Base-by-base conservation (phyloP, 2,329 filamentous ascomycete species). In the Drechslerella coelobrocha region DNA sequence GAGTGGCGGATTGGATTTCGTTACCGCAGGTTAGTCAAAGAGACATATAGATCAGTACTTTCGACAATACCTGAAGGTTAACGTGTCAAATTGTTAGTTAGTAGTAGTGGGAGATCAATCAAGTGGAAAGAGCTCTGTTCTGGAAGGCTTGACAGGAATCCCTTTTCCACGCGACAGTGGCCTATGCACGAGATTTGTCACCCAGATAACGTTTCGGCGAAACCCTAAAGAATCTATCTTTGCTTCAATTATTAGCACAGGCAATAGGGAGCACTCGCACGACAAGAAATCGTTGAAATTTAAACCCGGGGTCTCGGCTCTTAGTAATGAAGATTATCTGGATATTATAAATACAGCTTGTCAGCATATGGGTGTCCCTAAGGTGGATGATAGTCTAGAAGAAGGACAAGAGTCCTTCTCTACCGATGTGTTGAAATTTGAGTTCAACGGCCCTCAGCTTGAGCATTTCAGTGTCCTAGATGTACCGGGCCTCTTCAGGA, bases 401-500 rank as follows among this genome's bases (percentile, higher is more conserved):
- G 39, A 57, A 61, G 66, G 61, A 74, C 72, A 69, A 17, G 73
- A 74, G 19, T 76, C 72, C n/a, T 83, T 83, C 56, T 78, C 80
- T 0, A 73, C 76, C 1, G 78, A 82, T 73, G 76, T 83, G 0
- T 75, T 83, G 1, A 76, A 77, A 1, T 71, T 83, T 2, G 78
- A 82, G 63, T 80, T 83, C 4, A 72, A 72, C 26, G 81, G 81
- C 0, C 82, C 81, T 0, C 50, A 77, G 0, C 74, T 81, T 50
- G 74, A 78, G 27, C 78, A 78, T 51, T 76, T 81, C 3, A 81
- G 78, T 17, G 76, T 83, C 1, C 79, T 82, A 14, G 81, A 83
- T 62, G 77, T 83, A 0, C 82, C 81, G 2, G 81, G 81, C 0
- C 78, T 83, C 0, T 83, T 83, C 47, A 77, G 78, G 9, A 72